Evolutionary conservation across 148 eudicot species (phyloP), one percentile per base, ranked within the genome.

Genomic region (Rhododendron ovatum): DNA sequence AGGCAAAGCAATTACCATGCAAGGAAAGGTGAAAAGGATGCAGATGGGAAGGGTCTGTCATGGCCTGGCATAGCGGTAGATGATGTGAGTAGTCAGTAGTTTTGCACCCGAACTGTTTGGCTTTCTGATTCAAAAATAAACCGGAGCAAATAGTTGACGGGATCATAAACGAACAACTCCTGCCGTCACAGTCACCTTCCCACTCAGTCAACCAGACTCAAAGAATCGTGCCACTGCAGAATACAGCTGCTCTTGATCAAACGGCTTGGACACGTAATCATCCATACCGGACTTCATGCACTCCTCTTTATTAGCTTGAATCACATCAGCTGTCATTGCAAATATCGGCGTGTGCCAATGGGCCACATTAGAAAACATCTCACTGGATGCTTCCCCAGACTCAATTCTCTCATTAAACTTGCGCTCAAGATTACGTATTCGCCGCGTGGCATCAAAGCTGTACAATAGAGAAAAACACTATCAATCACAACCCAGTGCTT

Each of bases 301-400:
- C 85, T 91, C 88, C 80, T 95, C 98, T 43, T 90, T 90, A 57
- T 95, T 93, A 57, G 98, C 98, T 84, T 95, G 99, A 76, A 92
- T 94, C 22, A 96, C 98, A 89, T 96, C 99, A 1, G 98, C 99
- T 50, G 98, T 96, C 99, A 96, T 95, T 9, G 99, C 98, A 77
- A 96, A 85, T 88, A 96, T 96, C 4, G 99, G 99, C 1, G 92
- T 92, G 89, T 89, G 98, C 99, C 99, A 95, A 84, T 55, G 82
- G 85, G 80, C 77, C 77, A 81, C 80, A 57, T 80, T 86, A n/a
- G 84, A 83, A 59, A 76, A 84, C 63, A 80, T 84, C 76, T 89
- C 90, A 12, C 5, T 39, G 20, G 89, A 65, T 87, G 85, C 90
- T 84, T 92, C 93, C 35, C 91, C 93, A 24, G 91, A 89, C 53